Base-by-base conservation (phyloP, 208 protist genomes). In the Trypanosoma cruzi region DNA sequence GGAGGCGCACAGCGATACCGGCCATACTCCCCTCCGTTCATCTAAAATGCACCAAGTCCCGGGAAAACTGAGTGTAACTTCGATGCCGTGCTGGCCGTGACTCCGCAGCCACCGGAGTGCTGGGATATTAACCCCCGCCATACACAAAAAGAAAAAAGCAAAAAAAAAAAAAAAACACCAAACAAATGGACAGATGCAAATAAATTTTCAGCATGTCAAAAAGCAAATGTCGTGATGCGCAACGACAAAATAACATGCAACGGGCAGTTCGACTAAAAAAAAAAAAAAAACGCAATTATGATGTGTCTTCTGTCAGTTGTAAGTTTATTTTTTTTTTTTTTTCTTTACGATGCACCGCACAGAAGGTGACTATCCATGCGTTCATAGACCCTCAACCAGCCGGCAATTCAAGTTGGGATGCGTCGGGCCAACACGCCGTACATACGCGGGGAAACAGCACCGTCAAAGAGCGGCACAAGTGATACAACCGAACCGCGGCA, bases 381-480 rank as follows among this genome's bases (percentile, higher is more conserved):
- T 28, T 57, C 8, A 54, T 54, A 13, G 5, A 31, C 26, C 53
- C 28, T 36, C 53, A 18, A 36, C 10, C 16, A 14, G 29, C n/a
- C 28, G 26, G n/a, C 1, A 29, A 7, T 36, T 13, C n/a, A 18
- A 4, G 20, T n/a, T 55, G 53, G 68, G 60, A 70, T 59, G 24
- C 90, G 85, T 7, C 84, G 80, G 10, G 85, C 91, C 22, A 94
- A 65, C 28, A 95, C 81, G 62, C 81, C 92, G 69, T 90, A 97
- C 82, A 94, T 88, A 28, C 92, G 84, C 18, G 92, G 92, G 0
- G 89, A 95, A 13, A 93, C 34, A 7, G 77, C 69, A 0, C 88
- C 89, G 61, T 97, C 89, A 71, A 97, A 97, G 24, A 97, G 76
- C 11, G 92, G 89, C 61, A 89, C 86, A 26, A 97, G 79, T 14